These are phyloP conservation scores for Themeda triandra DNA, from an alignment of 176 grass and related monocot genomes.

Conservation along the genomic window DNA sequence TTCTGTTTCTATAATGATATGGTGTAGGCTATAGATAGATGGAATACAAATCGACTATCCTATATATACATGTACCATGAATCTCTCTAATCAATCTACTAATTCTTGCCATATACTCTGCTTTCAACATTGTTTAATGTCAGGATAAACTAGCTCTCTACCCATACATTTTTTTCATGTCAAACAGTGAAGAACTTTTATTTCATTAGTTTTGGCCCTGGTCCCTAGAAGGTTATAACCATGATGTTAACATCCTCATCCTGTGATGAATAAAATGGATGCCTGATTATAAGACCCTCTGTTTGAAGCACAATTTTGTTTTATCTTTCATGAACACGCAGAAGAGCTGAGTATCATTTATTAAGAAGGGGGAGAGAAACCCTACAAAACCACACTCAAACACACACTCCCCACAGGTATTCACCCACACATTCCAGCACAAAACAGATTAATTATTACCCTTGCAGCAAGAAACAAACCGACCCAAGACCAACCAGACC, in stretches of 20 bases:
- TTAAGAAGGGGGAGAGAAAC: not conserved
- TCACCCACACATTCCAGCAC: not conserved
- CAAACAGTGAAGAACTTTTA: not conserved
- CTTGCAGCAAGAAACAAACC: not conserved
- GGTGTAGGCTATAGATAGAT: too few species aligned
- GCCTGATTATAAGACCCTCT: not conserved
- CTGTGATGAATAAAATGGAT: constrained; percentile 5
- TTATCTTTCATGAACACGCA: not conserved
- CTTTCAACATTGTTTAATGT: constrained; percentile 13
- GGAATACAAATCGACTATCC: too few species aligned
- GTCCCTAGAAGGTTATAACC: not conserved
- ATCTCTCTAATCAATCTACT: not conserved
- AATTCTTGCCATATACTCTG: not conserved
- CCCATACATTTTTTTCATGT: not conserved
- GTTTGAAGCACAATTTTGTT: not conserved
- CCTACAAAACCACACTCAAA: not conserved
- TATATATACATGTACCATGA: not conserved
- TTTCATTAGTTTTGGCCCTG: not conserved
- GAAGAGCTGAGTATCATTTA: not conserved
- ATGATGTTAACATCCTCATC: not conserved
- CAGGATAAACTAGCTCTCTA: not conserved
- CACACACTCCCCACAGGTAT: not conserved
- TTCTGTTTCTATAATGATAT: not conserved
- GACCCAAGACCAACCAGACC: not conserved
- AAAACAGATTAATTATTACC: not conserved